Evolutionary conservation across 495 filamentous ascomycete species (phyloP).

Genomic region (Penicillium lividum): DNA sequence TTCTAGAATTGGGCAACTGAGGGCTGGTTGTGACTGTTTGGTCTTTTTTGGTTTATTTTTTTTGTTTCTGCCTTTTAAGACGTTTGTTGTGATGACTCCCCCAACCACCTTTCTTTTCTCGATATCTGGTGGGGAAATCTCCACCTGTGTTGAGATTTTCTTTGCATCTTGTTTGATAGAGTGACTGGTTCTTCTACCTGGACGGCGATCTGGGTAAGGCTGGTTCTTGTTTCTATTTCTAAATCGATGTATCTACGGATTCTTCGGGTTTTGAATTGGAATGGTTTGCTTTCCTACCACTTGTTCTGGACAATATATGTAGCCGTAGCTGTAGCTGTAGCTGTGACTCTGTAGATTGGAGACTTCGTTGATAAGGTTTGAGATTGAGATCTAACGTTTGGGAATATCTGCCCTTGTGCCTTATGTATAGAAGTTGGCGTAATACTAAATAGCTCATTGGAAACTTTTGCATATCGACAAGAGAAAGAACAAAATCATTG

Average conservation of each 20-base stretch:
- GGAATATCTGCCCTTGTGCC: too few species aligned
- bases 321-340: too few species aligned
- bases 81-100: conserved; percentile 9
- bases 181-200: conserved; percentile 16
- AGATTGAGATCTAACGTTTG: neutral
- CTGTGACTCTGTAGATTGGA: too few species aligned
- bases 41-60: conserved; percentile 11
- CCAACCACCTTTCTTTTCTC: conserved; percentile 10
- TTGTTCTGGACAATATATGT: neutral
- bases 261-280: conserved; percentile 7
- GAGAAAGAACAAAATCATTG: conserved; percentile 12
- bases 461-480: neutral
- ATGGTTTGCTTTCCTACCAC: conserved; percentile 1
- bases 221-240: conserved; percentile 9
- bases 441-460: too few species aligned
- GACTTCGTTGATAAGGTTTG: too few species aligned
- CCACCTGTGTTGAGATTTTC: neutral
- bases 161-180: conserved; percentile 25
- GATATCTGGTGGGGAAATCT: conserved; percentile 10
- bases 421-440: too few species aligned
- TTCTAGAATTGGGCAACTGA: conserved; percentile 11
- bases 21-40: conserved; percentile 5
- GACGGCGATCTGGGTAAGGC: conserved; percentile 5
- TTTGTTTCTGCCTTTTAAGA: conserved; percentile 6
- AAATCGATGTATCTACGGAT: conserved; percentile 17